Evolutionary conservation across 2,329 filamentous ascomycete genomes (phyloP), one percentile per base, ranked within the genome.

Genomic region (Chalaropsis ovoidea): DNA sequence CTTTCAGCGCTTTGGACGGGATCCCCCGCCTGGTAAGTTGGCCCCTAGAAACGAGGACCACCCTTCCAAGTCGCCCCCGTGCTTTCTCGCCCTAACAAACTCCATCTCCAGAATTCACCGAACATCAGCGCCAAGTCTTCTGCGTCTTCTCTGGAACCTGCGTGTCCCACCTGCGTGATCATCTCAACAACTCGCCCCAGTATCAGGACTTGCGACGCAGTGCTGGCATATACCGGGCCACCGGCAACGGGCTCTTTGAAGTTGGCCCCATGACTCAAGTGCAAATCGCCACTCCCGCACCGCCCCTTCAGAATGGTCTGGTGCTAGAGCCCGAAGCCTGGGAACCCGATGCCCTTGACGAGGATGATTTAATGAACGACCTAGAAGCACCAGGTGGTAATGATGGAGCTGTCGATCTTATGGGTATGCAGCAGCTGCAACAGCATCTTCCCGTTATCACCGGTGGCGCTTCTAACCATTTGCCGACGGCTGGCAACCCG

Each of bases 141-240:
- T 99, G 94, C 72, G 94, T 99, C 64, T 99, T 99, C 75, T 96
- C 92, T 1, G 93, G 94, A 5, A 82, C 84, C 31, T 92, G 92
- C 65, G 93, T 99, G 1, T 79, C 79, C 52, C 83, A 84, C 49
- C 83, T 99, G 31, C 87, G 93, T 52, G 82, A 86, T 35, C 89
- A 91, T 72, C 80, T 99, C 47, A 95, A 91, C 69, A 77, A 74
- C 0, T 76, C 78, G 11, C 73, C 75, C 0, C 75, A 77, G 42
- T 84, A 82, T 64, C 76, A 78, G 49, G 75, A 77, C 2, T 70
- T 78, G 7, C 76, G 77, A 39, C 75, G 39, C 11, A 54, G 35
- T n/a, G 62, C 67, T 11, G 67, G 62, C 1, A 56, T 64, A 22
- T 41, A 41, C 8, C 58, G 43, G 2, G 5, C 49, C 17, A 19